A percentile compares a stretch with the other conserved stretches of the same genome.
These are phyloP conservation scores for Tuber umbilicatum DNA, from an alignment of 495 filamentous ascomycete genomes.

Conservation along the genomic window DNA sequence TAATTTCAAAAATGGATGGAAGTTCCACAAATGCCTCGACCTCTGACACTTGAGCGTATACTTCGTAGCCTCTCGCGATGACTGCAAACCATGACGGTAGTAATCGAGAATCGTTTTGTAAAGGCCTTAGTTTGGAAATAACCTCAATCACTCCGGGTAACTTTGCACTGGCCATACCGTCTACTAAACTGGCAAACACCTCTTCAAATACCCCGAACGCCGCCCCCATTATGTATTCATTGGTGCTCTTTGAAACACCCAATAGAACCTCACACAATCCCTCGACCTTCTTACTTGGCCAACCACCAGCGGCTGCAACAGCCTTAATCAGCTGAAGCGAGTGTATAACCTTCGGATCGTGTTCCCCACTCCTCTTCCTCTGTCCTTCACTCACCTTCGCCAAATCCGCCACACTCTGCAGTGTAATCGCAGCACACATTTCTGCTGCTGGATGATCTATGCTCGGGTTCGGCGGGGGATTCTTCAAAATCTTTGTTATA, in stretches of 20 bases:
- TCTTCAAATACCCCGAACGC: constrained; percentile 96
- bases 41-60: constrained; percentile 74
- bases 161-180: constrained; percentile 78
- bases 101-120: constrained; percentile 82
- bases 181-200: constrained; percentile 77
- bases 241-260: constrained; percentile 75
- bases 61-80: constrained; percentile 85
- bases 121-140: constrained; percentile 81
- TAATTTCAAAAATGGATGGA: constrained; percentile 67
- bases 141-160: constrained; percentile 78
- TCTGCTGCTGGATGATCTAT: constrained; percentile 88
- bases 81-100: constrained; percentile 95
- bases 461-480: constrained; percentile 78
- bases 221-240: constrained; percentile 89
- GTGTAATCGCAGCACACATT: constrained; percentile 86
- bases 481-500: constrained; percentile 70
- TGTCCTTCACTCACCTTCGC: constrained; percentile 56
- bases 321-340: constrained; percentile 84
- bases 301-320: constrained; percentile 82
- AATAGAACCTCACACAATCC: constrained; percentile 80
- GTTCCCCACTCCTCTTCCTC: constrained; percentile 63
- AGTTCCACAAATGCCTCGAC: constrained; percentile 85
- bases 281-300: constrained; percentile 96
- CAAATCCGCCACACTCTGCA: constrained; percentile 66
- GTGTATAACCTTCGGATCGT: constrained; percentile 82